Evolutionary conservation across 768 basidiomycete genomes (phyloP), one percentile per base, ranked within the genome.

Genomic region (Boletales sp.): DNA sequence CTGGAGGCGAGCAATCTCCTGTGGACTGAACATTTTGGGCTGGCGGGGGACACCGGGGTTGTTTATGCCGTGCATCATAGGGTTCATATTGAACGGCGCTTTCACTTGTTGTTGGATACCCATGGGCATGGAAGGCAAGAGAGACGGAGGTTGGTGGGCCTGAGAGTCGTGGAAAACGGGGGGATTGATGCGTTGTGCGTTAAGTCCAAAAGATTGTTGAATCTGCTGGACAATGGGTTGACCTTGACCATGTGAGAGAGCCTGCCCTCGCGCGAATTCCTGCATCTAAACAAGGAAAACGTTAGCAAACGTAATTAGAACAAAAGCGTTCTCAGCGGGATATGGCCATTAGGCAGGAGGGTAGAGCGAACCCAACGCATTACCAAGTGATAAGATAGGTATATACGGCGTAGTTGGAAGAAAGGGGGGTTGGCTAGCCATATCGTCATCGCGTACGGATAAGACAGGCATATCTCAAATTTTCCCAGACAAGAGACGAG

Each of bases 21-120:
- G 68, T 61, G 75, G 79, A 11, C 62, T 67, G 52, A 74, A 72
- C 63, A 79, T 69, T 41, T 78, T 78, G 21, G 82, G 64, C 61
- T 68, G 58, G 52, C 66, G 59, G 59, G 67, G 45, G 51, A 69
- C 44, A 50, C 56, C 54, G 12, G 62, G 30, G 38, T 69, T 58
- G 45, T 27, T 50, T 39, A 69, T 62, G 35, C 73, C 57, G 34
- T 74, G 74, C 45, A 74, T 53, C 68, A 76, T 70, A 15, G 69
- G 59, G 40, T 63, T 69, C 50, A 73, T 68, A 39, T 57, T 57
- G n/a, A 57, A 63, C 17, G 43, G 9, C 9, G 51, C 31, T 51
- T 71, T 67, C 61, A 71, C 65, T 45, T 64, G 68, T 19, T 57
- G 64, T 36, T 56, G 64, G 62, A 69, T 71, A 57, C 69, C 66